Conservation (phyloP, 768 basidiomycete species). For the Serendipita sp. region DNA sequence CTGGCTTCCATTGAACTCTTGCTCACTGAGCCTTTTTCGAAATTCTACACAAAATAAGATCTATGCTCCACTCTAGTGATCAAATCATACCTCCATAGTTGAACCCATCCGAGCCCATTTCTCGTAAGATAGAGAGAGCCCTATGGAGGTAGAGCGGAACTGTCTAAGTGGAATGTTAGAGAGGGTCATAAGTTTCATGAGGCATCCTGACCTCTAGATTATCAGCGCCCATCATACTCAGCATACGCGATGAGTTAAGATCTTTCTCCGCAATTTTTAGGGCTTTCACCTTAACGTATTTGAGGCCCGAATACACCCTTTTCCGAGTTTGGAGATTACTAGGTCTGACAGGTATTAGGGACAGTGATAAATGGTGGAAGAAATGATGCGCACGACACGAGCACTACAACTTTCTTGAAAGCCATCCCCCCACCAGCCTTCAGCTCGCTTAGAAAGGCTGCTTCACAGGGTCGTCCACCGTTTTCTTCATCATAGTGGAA, state of each 20-base stretch:
- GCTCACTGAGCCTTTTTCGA: constrained; percentile 26
- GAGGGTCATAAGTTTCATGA: neutral
- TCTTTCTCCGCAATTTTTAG: constrained; percentile 41
- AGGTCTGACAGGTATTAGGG: constrained; percentile 4
- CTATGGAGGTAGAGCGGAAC: constrained; percentile 2
- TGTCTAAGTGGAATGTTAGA: neutral
- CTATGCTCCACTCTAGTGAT: constrained; percentile 19
- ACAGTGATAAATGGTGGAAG: neutral
- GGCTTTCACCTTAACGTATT: constrained; percentile 32
- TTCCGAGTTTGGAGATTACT: neutral
- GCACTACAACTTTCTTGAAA: constrained; percentile 5
- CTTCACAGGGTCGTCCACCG: constrained; percentile 9
- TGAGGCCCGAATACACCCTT: constrained; percentile 6
- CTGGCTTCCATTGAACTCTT: constrained; percentile 39
- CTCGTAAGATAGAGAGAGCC: constrained; percentile 35
- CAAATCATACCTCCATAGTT: neutral
- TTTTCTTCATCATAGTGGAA: constrained; percentile 10
- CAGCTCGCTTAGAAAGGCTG: constrained; percentile 6
- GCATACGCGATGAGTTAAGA: constrained; percentile 47
- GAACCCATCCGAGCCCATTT: constrained; percentile 37
- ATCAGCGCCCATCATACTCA: constrained; percentile 58
- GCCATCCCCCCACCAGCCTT: neutral
- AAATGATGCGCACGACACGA: constrained; percentile 3
- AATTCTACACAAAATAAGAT: neutral
- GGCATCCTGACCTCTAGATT: constrained; percentile 4